Evolutionary conservation across 2,329 filamentous ascomycete species (phyloP), one percentile per base, ranked within the genome.

Genomic region (Akanthomyces uredinophilus): DNA sequence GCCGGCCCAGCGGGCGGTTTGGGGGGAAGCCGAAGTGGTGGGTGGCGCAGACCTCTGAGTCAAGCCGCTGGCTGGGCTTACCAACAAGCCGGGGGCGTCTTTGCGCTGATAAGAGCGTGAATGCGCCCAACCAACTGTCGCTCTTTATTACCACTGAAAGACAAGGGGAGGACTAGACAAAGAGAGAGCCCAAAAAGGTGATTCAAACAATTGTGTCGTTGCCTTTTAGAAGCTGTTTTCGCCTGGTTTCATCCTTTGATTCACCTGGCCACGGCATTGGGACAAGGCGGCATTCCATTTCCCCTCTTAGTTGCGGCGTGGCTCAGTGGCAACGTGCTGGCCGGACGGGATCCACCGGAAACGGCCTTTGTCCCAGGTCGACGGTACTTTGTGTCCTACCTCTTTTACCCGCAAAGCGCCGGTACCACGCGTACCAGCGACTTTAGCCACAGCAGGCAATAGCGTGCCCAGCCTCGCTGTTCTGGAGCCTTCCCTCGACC

Each of bases 401-500:
- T n/a, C 1, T n/a, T 18, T 7, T 22, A 16, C 29, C 63, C 63
- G 32, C 57, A 63, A 56, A 18, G 52, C 20, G 1, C 13, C 62
- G 54, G 71, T 73, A 71, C 54, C 53, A 2, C 13, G 62, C 52
- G 71, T 73, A 72, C 55, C 55, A 1, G 55, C 53, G 60, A 72
- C 71, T 24, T 57, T 61, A 64, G 66, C 54, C 20, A 55, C 61
- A 55, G 8, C 13, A 54, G 37, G 18, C 32, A 22, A 29, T n/a
- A 37, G 14, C 18, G 20, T 7, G 14, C 51, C 32, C 52, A 61
- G 62, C 62, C 59, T 50, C 50, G 49, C 32, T 18, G 47, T 76
- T 77, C 75, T 77, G 74, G 75, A 76, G 73, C 71, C 70, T 77
- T 77, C 75, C 27, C 66, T 61, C 43, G 62, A 60, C 66, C 44